Percentiles rank a stretch among this genome's conserved stretches.
Conservation (phyloP, 192 early-diverging fungal genomes). For the Umbelopsis ramanniana region DNA sequence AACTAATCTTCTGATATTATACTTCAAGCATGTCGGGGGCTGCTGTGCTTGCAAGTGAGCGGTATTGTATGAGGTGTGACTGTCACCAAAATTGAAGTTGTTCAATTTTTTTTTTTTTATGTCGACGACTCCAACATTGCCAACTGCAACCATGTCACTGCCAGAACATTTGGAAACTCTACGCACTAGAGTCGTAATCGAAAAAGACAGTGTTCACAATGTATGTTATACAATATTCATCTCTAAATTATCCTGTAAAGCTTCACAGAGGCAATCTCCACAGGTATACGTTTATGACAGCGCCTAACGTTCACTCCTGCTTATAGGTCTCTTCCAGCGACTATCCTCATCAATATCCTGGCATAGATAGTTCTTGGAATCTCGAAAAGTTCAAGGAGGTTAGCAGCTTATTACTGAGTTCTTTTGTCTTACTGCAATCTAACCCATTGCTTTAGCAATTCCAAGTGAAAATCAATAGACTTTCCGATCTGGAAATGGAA, state of each 20-base stretch:
- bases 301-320: not conserved
- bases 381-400: conserved; percentile 74
- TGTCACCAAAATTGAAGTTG: not conserved
- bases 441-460: conserved; percentile 58
- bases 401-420: conserved; percentile 10
- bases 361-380: conserved; percentile 63
- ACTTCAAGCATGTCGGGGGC: too few relatives aligned
- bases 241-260: not conserved
- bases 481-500: conserved; percentile 82
- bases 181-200: conserved; percentile 66
- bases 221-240: conserved; percentile 42
- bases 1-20: too few relatives aligned
- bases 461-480: conserved; percentile 68
- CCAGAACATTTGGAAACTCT: conserved; percentile 46
- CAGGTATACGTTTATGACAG: not conserved
- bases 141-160: conserved; percentile 22
- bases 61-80: not conserved
- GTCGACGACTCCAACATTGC: not conserved
- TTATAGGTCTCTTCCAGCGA: conserved; percentile 78
- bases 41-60: not conserved
- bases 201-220: conserved; percentile 70
- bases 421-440: not conserved
- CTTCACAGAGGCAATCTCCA: too few relatives aligned
- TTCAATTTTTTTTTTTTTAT: conserved; percentile 29
- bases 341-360: conserved; percentile 73